Evolutionary conservation across 1,284 basidiomycete species (phyloP).

Genomic region (Wolfiporia cocos): DNA sequence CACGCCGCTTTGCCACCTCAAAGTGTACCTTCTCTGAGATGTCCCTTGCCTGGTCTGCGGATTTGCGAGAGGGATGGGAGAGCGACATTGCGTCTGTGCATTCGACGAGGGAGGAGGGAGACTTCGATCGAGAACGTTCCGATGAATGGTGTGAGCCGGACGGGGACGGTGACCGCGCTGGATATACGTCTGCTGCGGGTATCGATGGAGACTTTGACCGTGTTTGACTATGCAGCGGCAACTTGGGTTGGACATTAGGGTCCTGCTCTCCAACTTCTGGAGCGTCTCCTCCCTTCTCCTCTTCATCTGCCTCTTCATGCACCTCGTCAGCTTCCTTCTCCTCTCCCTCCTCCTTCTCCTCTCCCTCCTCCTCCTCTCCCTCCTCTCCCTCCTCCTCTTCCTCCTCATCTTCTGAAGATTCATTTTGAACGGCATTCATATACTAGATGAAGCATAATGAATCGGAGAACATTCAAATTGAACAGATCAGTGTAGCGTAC

Average conservation of each 20-base stretch:
- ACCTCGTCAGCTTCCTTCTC: slow-evolving; percentile 18
- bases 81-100: slow-evolving; percentile 19
- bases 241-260: too few species aligned
- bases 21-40: slow-evolving; percentile 56
- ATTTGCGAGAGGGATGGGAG: slow-evolving; percentile 1
- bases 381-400: slow-evolving; percentile 23
- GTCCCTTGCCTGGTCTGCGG: slow-evolving; percentile 9
- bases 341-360: slow-evolving; percentile 24
- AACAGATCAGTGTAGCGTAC: too few species aligned
- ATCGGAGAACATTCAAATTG: slow-evolving; percentile 22
- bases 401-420: slow-evolving; percentile 28
- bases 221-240: too few species aligned
- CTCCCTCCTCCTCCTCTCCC: slow-evolving; percentile 20
- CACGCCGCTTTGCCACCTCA: slow-evolving; percentile 56
- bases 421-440: slow-evolving; percentile 55
- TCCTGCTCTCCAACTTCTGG: too few species aligned
- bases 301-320: slow-evolving; percentile 7
- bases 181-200: too few species aligned
- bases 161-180: slow-evolving; percentile 21
- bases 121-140: slow-evolving; percentile 16
- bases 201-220: too few species aligned
- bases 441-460: too few species aligned
- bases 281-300: too few species aligned
- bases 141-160: slow-evolving; percentile 18
- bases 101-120: slow-evolving; percentile 17